These are phyloP conservation scores for Golubevia pallescens DNA, from an alignment of 1,284 basidiomycete genomes.

Conservation along the genomic window DNA sequence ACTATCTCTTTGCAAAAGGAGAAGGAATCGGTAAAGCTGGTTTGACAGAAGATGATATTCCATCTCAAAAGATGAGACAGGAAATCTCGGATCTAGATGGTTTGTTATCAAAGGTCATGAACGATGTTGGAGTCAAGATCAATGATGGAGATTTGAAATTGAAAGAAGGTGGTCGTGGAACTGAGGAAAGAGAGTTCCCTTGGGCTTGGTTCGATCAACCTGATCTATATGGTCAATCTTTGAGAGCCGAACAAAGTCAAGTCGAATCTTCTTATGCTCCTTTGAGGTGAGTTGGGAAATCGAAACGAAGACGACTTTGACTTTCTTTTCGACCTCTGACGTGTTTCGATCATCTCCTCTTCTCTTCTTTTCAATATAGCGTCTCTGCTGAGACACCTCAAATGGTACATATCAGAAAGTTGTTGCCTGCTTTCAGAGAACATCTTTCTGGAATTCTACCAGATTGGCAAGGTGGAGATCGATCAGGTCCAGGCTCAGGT, in stretches of 20 bases:
- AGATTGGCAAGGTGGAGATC: conserved; percentile 43
- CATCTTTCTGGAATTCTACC: conserved; percentile 41
- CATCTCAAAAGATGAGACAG: conserved; percentile 21
- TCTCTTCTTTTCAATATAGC: neutral
- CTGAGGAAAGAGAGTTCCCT: conserved; percentile 43
- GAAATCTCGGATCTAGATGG: conserved; percentile 40
- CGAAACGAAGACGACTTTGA: conserved; percentile 1
- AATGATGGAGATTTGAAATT: conserved; percentile 37
- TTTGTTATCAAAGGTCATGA: conserved; percentile 44
- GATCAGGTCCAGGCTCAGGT: neutral
- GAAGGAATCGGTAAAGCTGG: conserved; percentile 29
- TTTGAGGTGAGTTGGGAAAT: too few relatives aligned
- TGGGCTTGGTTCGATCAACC: conserved; percentile 48
- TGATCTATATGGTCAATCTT: conserved; percentile 46
- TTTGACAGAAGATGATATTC: conserved; percentile 30
- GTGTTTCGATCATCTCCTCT: neutral
- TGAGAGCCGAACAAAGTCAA: neutral
- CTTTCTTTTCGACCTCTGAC: neutral
- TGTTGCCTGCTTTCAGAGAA: conserved; percentile 47
- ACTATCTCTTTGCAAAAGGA: conserved; percentile 43
- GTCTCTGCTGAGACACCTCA: neutral
- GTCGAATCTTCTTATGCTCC: too few relatives aligned
- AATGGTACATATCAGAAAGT: conserved; percentile 22
- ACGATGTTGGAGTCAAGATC: conserved; percentile 25
- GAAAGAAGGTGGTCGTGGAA: conserved; percentile 40